Base-by-base conservation (phyloP, 1,284 basidiomycete genomes). In the Schizophyllum commune region DNA sequence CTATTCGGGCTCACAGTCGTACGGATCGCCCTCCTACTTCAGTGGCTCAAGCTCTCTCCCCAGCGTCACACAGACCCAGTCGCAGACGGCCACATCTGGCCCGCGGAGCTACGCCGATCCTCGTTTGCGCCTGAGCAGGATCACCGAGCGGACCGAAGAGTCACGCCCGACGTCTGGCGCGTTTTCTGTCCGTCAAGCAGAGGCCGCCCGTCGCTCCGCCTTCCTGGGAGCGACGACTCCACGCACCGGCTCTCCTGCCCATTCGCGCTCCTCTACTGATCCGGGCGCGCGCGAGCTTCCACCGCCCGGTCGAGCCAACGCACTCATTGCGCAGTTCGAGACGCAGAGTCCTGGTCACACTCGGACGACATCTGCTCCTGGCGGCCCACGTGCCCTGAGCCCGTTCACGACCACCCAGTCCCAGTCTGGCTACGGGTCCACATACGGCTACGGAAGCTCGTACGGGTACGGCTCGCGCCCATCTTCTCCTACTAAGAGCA, bases 281-380 rank as follows among this genome's bases (percentile, higher is more conserved):
- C 76, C 79, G 11, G 73, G 72, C 68, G 79, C 69, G 60, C 72
- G 69, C 52, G 77, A 73, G 59, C 75, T 81, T 19, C 84, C 84
- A 20, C 76, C 74, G 53, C 83, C 82, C 6, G 82, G 83, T 34
- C 81, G 86, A 17, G 80, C 88, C 0, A 86, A 81, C 15, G 84
- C 88, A 62, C 78, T 91, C 53, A 88, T 89, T 54, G 88, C 89
- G 0, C 83, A 86, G 53, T 92, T 91, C 63, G 90, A 92, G 66
- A 80, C 85, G 33, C 82, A 78, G 55, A 75, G 71, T 53, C 72
- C 74, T 4, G 70, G 77, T 13, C 84, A 86, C 68, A 71, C 79
- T 15, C 79, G 85, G 22, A 75, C 79, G 0, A 68, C 80, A 0
- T 86, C 86, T 19, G 77, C 79, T 20, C 86, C 86, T 0, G 77